A percentile compares a stretch with the other conserved stretches of the same genome.
Conservation (phyloP, 2,329 filamentous ascomycete species). For the Mycosphaerella sp. region DNA sequence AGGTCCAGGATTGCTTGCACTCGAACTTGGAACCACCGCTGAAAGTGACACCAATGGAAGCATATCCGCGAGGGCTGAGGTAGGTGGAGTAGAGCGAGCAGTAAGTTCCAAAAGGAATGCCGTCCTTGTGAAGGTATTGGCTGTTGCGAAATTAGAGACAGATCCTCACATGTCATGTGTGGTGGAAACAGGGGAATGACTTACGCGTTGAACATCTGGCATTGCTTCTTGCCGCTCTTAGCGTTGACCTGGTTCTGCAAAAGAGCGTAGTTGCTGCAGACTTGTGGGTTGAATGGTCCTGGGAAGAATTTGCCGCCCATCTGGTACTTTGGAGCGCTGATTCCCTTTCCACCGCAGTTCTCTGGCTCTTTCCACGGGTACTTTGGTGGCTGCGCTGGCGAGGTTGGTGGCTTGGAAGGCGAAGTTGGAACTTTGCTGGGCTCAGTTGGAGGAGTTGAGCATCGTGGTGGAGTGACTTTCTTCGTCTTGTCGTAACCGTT, state of each 20-base stretch:
- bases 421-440: background rate
- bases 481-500: slow-evolving; percentile 28
- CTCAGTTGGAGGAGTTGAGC: slow-evolving; percentile 8
- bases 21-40: slow-evolving; percentile 21
- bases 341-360: slow-evolving; percentile 20
- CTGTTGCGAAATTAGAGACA: background rate
- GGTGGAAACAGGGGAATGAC: background rate
- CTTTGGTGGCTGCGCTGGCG: no score
- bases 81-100: slow-evolving; percentile 24
- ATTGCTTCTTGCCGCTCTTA: slow-evolving; percentile 16
- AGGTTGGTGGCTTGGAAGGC: slow-evolving; percentile 4
- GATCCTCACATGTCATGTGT: background rate
- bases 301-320: slow-evolving; percentile 29
- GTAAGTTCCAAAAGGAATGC: slow-evolving; percentile 24
- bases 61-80: slow-evolving; percentile 15
- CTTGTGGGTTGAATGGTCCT: slow-evolving; percentile 26
- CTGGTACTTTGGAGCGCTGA: slow-evolving; percentile 18
- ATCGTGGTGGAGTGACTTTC: slow-evolving; percentile 10
- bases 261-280: slow-evolving; percentile 28
- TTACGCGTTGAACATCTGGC: slow-evolving; percentile 29
- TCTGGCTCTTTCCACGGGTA: slow-evolving; percentile 8
- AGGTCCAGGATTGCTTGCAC: slow-evolving; percentile 25
- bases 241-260: slow-evolving; percentile 19
- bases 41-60: slow-evolving; percentile 17
- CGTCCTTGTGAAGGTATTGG: slow-evolving; percentile 25